A percentile compares a stretch with the other conserved stretches of the same genome.
Conservation (phyloP, 176 grass and related monocot species). For the bread wheat (Triticum aestivum) region IWGSC_CS_RefSeq_v2.1 NC_057808.1:539397681-539398180, state of each 20-base stretch:
- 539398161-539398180: not conserved
- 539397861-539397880: not conserved
- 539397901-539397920: not conserved
- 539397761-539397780: conserved; percentile 41
- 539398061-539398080: not conserved
- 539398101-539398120: not conserved
- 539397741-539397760: conserved; percentile 61
- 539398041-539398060: not conserved
- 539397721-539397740: conserved; percentile 14
- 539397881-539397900: not conserved
- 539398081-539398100: not conserved
- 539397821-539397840: not conserved
- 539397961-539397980: not conserved
- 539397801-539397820: not conserved
- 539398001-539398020: not conserved
- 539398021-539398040: not conserved
- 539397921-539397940: not conserved
- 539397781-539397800: not conserved
- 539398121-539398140: not conserved
- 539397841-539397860: not conserved
- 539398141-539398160: not conserved
- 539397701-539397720: not conserved
- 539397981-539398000: not conserved
- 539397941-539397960: not conserved
- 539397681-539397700: not conserved